Conservation (phyloP, 495 filamentous ascomycete species). For the Zalerion maritima region DNA sequence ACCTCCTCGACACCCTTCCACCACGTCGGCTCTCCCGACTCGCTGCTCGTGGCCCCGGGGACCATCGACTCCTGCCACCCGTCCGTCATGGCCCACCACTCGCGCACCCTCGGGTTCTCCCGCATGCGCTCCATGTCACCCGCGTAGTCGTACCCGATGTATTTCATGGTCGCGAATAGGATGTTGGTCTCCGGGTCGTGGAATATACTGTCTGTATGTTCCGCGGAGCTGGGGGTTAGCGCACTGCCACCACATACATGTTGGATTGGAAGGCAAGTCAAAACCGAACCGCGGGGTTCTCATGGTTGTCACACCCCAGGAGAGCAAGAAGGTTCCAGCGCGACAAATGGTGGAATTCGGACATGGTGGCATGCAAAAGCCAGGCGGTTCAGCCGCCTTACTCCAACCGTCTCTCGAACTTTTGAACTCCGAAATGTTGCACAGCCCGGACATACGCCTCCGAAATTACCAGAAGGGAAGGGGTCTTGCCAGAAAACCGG, state of each 20-base stretch:
- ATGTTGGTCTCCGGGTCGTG: constrained; percentile 45
- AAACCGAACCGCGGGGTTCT: no score
- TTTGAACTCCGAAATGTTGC: no score
- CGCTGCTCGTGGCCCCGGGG: constrained; percentile 45
- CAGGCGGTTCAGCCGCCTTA: no score
- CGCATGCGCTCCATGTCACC: constrained; percentile 60
- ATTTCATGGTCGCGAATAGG: constrained; percentile 62
- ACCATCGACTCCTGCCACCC: constrained; percentile 50
- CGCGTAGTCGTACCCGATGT: constrained; percentile 51
- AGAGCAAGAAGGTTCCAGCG: no score
- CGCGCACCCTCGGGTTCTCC: constrained; percentile 50
- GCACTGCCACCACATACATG: background rate
- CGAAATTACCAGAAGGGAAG: no score
- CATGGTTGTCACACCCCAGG: no score
- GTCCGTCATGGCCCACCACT: constrained; percentile 73
- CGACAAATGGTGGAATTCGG: no score
- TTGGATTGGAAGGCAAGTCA: no score
- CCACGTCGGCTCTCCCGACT: constrained; percentile 48
- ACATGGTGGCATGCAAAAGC: no score
- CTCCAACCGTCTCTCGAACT: no score
- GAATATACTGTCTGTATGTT: constrained; percentile 55
- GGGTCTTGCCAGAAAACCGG: no score
- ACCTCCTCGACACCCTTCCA: constrained; percentile 61
- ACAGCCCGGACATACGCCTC: no score
- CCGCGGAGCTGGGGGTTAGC: background rate